phyloP scores from a whole-genome alignment of 306 rosid species.

The Gleditsia sinensis region DNA sequence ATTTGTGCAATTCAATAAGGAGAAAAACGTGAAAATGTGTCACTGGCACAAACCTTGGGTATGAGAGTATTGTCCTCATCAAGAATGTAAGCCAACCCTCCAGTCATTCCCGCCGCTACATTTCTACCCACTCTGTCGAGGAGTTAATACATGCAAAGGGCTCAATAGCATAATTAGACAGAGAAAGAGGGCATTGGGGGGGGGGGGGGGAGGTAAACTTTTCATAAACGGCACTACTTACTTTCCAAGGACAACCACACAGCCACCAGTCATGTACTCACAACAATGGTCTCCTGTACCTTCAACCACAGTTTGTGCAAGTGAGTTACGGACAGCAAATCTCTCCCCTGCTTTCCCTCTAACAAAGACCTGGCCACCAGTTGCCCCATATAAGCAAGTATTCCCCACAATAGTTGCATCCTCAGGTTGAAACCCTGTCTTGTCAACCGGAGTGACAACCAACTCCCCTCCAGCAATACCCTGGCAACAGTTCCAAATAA shows the following conservation, averaged over 20 bases:
- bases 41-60: constrained; percentile 71
- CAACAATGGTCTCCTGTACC: constrained; percentile 97
- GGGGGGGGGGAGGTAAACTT: neutral
- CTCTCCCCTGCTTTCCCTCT: constrained; percentile 98
- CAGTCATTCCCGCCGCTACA: constrained; percentile 99
- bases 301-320: constrained; percentile 95
- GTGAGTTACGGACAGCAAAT: constrained; percentile 98
- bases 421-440: constrained; percentile 82
- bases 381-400: constrained; percentile 98
- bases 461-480: constrained; percentile 98
- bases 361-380: constrained; percentile 93
- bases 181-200: neutral
- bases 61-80: constrained; percentile 85
- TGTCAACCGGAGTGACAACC: constrained; percentile 84
- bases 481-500: constrained; percentile 44
- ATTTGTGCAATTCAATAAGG: neutral
- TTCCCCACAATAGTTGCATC: constrained; percentile 97
- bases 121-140: constrained; percentile 95
- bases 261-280: constrained; percentile 99
- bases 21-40: neutral
- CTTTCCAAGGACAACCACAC: constrained; percentile 95
- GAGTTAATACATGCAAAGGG: constrained; percentile 32
- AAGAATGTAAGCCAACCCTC: constrained; percentile 95
- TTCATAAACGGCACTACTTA: constrained; percentile 53
- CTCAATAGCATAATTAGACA: constrained; percentile 16